phyloP scores from a whole-genome alignment of 2,329 filamentous ascomycete genomes.

The Exophiala calicioides region DNA sequence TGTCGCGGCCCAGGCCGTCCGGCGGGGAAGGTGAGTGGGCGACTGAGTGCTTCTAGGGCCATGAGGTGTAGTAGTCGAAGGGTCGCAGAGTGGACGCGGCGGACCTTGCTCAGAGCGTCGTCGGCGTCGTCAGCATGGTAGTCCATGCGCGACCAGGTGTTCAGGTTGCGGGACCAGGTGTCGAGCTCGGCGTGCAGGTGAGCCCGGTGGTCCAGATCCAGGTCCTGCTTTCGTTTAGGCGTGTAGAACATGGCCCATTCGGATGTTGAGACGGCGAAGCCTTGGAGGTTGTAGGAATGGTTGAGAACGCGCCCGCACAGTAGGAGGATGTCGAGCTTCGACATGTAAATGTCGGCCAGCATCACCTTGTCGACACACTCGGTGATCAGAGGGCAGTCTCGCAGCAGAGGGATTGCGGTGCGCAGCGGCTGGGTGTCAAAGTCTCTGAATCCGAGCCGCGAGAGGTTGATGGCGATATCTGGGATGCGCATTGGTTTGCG shows the following conservation, averaged over 20 bases:
- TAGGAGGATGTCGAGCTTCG: slow-evolving; percentile 5
- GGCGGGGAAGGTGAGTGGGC: too few species aligned
- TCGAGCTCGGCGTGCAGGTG: slow-evolving; percentile 3
- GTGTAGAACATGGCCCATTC: slow-evolving; percentile 13
- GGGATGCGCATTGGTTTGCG: slow-evolving; percentile 10
- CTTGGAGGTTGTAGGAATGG: slow-evolving; percentile 4
- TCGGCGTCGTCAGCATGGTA: slow-evolving; percentile 6
- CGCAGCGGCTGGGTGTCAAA: slow-evolving; percentile 7
- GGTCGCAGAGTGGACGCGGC: slow-evolving; percentile 7
- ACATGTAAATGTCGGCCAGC: slow-evolving; percentile 16
- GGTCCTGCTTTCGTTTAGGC: slow-evolving; percentile 4
- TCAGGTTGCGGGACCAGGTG: slow-evolving; percentile 4
- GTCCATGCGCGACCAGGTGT: slow-evolving; percentile 4
- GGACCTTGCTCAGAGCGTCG: background rate
- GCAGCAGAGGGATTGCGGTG: background rate
- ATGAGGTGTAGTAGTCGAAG: too few species aligned
- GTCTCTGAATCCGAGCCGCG: slow-evolving; percentile 4
- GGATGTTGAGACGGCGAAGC: slow-evolving; percentile 1
- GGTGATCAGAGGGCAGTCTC: slow-evolving; percentile 1
- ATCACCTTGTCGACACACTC: slow-evolving; percentile 10
- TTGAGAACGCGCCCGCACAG: slow-evolving; percentile 5
- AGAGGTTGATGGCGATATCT: slow-evolving; percentile 4
- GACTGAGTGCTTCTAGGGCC: too few species aligned
- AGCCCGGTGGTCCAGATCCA: background rate
- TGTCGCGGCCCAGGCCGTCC: too few species aligned